Evolutionary conservation across 495 filamentous ascomycete species (phyloP), one percentile per base, ranked within the genome.

Genomic region (Cudoniella acicularis): DNA sequence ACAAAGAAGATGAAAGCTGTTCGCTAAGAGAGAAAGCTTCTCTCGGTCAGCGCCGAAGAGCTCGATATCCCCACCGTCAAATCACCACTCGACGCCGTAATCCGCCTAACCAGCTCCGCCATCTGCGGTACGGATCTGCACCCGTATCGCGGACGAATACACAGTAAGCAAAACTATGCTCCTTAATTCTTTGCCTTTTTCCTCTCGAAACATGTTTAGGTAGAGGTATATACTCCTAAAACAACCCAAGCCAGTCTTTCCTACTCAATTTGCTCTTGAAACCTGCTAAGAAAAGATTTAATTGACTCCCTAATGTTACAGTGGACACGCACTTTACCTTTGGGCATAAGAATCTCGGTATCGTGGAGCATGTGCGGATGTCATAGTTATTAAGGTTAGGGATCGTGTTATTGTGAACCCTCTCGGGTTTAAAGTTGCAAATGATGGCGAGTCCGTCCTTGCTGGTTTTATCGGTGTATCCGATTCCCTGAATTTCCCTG

Each of bases 301-400:
- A n/a, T n/a, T n/a, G n/a, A n/a, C n/a, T n/a, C n/a, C n/a, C n/a
- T n/a, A n/a, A n/a, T n/a, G n/a, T 68, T 11, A 59, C 69, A 40
- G 54, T 64, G 25, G 41, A 46, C 18, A 4, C 18, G 25, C 21
- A 46, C 43, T 8, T 64, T 54, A 56, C 49, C 2, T 64, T 78
- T 43, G 75, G 75, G 27, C 75, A 77, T 57, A 75, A 78, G 60
- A 70, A 61, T 30, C 64, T 76, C 49, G 75, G 75, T 2, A 46
- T 72, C 36, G 66, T 78, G 6, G 67, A 70, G 25, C 64, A 70
- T 23, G 64, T 74, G 16, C 73, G 75, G 57, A 65, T 1, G 71
- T 75, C 4, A 60, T 58, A 16, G 59, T 50, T 8, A 36, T 76
- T 23, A 52, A 64, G 27, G 49, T 62, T 1, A 73, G 75, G 3